Conservation (phyloP, 331 rosid genomes). For the Malus hybrid region DNA sequence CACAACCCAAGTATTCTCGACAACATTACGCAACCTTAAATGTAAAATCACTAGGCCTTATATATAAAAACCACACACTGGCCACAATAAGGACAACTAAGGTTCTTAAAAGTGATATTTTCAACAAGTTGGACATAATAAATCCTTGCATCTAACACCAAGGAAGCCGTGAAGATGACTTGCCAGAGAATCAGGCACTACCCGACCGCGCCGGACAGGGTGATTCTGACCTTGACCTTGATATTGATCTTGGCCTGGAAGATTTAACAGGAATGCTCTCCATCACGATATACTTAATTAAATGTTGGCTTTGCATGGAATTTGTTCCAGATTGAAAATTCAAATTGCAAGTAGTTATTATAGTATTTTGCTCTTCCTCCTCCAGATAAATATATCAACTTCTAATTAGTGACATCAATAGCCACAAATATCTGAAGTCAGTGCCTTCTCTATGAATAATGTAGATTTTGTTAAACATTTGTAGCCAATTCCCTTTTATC, state of each 20-base stretch:
- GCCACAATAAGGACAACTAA: background rate
- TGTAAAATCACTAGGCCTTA: background rate
- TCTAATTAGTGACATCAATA: background rate
- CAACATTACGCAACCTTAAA: too few species aligned
- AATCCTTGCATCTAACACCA: background rate
- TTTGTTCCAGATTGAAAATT: background rate
- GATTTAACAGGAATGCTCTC: too few species aligned
- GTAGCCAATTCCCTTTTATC: background rate
- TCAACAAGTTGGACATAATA: background rate
- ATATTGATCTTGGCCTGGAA: too few species aligned
- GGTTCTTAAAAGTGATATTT: background rate
- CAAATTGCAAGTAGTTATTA: background rate
- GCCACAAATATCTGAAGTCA: background rate
- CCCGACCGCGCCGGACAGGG: conserved; percentile 40
- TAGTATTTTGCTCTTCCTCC: background rate
- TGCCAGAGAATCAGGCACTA: conserved; percentile 36
- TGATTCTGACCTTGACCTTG: too few species aligned
- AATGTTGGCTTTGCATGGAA: background rate
- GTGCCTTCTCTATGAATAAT: background rate
- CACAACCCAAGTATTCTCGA: background rate
- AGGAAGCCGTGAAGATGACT: background rate
- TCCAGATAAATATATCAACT: background rate
- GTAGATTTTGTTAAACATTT: conserved; percentile 5
- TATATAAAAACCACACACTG: background rate
- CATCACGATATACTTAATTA: background rate